These are phyloP conservation scores for Auricularia auricula-judae DNA, from an alignment of 768 basidiomycete species.

Conservation along the genomic window DNA sequence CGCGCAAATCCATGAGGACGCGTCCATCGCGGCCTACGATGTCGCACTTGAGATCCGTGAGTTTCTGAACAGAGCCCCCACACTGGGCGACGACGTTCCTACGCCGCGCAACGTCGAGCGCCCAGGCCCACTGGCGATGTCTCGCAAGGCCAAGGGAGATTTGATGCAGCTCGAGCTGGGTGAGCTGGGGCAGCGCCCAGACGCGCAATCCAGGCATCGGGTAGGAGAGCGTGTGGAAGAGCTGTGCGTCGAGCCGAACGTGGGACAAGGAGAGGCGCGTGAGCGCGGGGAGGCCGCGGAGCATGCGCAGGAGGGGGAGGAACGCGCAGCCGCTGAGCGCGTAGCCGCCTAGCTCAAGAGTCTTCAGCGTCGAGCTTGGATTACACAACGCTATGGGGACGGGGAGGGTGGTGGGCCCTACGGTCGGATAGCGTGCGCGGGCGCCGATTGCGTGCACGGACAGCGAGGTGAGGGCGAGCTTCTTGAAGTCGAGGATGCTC, in stretches of 20 bases:
- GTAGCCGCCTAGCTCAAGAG: not conserved
- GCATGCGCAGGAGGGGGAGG: not conserved
- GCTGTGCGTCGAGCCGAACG: not conserved
- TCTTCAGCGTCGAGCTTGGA: not conserved
- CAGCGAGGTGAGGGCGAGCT: not conserved
- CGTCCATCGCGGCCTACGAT: not conserved
- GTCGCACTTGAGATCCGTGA: not conserved
- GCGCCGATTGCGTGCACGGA: not conserved
- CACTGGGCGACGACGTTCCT: not conserved
- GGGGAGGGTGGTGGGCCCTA: not conserved
- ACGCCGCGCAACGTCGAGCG: not conserved
- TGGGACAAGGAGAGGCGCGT: not conserved
- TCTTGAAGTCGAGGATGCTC: not conserved
- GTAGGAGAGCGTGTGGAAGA: not conserved
- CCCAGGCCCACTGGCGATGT: not conserved
- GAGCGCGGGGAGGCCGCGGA: not conserved
- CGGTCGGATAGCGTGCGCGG: not conserved
- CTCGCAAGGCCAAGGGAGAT: not conserved
- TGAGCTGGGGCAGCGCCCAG: not conserved
- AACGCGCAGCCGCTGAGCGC: not conserved
- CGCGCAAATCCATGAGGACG: not conserved
- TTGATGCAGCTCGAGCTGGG: not conserved
- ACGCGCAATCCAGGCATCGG: not conserved
- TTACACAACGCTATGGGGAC: not conserved
- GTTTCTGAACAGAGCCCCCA: not conserved